Conservation (phyloP, 2,329 filamentous ascomycete genomes). For the Colletotrichum tabaci region DNA sequence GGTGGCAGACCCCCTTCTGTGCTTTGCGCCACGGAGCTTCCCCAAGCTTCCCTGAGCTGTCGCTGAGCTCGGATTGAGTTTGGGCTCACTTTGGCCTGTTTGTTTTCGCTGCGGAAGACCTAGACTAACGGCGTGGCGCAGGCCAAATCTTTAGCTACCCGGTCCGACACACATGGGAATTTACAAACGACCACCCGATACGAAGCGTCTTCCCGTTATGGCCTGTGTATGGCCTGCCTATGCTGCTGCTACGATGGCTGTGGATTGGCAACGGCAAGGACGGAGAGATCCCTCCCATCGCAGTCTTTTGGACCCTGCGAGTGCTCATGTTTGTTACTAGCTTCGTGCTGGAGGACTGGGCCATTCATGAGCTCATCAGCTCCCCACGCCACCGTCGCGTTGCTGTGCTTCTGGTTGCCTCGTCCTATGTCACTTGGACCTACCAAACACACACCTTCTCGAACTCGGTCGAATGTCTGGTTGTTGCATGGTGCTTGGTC, state of each 20-base stretch:
- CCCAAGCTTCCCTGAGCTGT: constrained; percentile 31
- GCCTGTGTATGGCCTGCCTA: constrained; percentile 94
- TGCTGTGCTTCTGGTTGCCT: constrained; percentile 88
- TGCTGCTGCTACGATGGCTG: constrained; percentile 93
- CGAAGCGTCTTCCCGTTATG: constrained; percentile 97
- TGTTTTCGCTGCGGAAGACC: constrained; percentile 39
- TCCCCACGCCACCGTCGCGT: constrained; percentile 79
- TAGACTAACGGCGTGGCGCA: constrained; percentile 55
- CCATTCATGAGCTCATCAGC: constrained; percentile 89
- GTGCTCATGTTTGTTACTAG: constrained; percentile 94
- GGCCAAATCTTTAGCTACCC: constrained; percentile 95
- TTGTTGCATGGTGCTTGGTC: constrained; percentile 94
- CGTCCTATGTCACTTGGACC: constrained; percentile 98
- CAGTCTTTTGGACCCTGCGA: constrained; percentile 91
- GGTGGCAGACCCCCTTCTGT: constrained; percentile 6
- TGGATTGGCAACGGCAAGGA: constrained; percentile 88
- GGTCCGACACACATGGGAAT: constrained; percentile 94
- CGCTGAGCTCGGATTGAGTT: constrained; percentile 29
- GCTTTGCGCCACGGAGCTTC: constrained; percentile 24
- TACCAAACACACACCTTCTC: constrained; percentile 99
- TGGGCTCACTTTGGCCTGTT: constrained; percentile 29
- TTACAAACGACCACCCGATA: constrained; percentile 88
- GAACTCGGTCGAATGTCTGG: constrained; percentile 94
- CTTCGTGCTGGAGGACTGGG: constrained; percentile 98
- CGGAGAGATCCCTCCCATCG: constrained; percentile 83